phyloP scores from a whole-genome alignment of 352 stramenopile species.

The Pythium angustatum region DNA sequence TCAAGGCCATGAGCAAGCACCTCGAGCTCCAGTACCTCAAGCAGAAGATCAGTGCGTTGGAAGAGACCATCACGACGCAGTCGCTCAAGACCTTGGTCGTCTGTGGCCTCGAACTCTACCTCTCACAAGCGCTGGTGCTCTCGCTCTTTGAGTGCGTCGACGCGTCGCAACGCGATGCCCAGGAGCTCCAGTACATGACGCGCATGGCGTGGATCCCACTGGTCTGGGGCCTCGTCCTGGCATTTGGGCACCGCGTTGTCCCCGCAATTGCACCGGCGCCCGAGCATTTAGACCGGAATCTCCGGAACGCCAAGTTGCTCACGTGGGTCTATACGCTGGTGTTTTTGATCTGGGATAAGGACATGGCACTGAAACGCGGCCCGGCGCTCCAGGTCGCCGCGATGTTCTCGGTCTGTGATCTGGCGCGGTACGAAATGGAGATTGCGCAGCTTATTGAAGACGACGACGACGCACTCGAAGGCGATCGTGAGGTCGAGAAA shows the following conservation, averaged over 20 bases:
- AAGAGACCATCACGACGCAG: constrained; percentile 33
- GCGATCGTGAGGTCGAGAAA: constrained; percentile 14
- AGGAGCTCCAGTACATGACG: constrained; percentile 75
- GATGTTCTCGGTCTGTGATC: constrained; percentile 69
- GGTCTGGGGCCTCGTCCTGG: constrained; percentile 41
- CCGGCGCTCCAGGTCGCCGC: constrained; percentile 65
- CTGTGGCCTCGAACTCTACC: constrained; percentile 64
- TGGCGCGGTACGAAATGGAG: constrained; percentile 76
- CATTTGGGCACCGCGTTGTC: constrained; percentile 54
- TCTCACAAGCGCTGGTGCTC: constrained; percentile 66
- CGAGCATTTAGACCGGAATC: constrained; percentile 65
- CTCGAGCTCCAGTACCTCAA: constrained; percentile 27
- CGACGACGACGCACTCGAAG: constrained; percentile 28
- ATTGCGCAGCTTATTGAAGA: constrained; percentile 63
- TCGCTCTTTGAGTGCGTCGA: constrained; percentile 75
- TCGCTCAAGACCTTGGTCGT: constrained; percentile 64
- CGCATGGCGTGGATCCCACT: constrained; percentile 63
- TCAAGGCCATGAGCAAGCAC: constrained; percentile 14
- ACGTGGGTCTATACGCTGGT: constrained; percentile 61
- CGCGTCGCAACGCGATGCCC: constrained; percentile 43
- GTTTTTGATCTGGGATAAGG: constrained; percentile 68
- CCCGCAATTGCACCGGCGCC: constrained; percentile 44
- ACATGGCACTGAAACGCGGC: constrained; percentile 73
- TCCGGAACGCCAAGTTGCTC: constrained; percentile 69
- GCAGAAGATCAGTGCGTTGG: constrained; percentile 24